These are phyloP conservation scores for Cordyceps cicadae DNA, from an alignment of 2,329 filamentous ascomycete species.

Conservation along the genomic window DNA sequence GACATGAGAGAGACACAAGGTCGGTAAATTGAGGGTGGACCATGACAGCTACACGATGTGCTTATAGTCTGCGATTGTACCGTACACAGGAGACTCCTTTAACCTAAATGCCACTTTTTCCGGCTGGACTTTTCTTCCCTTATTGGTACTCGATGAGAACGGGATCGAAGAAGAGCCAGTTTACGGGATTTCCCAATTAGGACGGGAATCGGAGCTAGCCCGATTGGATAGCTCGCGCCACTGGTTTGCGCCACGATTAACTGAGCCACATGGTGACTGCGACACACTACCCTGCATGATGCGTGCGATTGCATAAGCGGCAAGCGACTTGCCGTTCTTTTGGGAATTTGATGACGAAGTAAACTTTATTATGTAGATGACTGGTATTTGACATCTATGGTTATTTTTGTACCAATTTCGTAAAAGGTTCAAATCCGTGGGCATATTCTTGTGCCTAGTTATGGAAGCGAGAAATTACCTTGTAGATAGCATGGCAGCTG, in stretches of 20 bases:
- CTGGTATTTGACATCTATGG: too few species aligned
- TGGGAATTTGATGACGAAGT: not conserved
- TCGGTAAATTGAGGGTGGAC: too few species aligned
- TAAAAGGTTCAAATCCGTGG: not conserved
- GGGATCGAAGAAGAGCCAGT: not conserved
- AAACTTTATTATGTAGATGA: not conserved
- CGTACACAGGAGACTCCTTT: too few species aligned
- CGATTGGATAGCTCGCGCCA: slow-evolving; percentile 12
- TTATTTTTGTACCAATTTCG: not conserved
- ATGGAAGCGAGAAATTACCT: too few species aligned
- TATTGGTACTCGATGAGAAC: too few species aligned
- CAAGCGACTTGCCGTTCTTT: not conserved
- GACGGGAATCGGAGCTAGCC: slow-evolving; percentile 9
- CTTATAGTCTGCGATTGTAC: too few species aligned
- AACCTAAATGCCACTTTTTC: too few species aligned
- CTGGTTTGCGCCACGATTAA: slow-evolving; percentile 2
- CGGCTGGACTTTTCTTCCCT: too few species aligned
- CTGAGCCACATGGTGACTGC: slow-evolving; percentile 1
- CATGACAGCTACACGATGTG: too few species aligned
- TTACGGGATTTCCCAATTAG: slow-evolving; percentile 4
- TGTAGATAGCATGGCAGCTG: too few species aligned
- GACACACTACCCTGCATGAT: not conserved
- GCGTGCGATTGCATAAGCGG: too few species aligned
- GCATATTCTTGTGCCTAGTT: not conserved
- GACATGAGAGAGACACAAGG: too few species aligned